Evolutionary conservation across 2,329 filamentous ascomycete genomes (phyloP), one percentile per base, ranked within the genome.

Genomic region (Lasiodiplodia hormozganensis): DNA sequence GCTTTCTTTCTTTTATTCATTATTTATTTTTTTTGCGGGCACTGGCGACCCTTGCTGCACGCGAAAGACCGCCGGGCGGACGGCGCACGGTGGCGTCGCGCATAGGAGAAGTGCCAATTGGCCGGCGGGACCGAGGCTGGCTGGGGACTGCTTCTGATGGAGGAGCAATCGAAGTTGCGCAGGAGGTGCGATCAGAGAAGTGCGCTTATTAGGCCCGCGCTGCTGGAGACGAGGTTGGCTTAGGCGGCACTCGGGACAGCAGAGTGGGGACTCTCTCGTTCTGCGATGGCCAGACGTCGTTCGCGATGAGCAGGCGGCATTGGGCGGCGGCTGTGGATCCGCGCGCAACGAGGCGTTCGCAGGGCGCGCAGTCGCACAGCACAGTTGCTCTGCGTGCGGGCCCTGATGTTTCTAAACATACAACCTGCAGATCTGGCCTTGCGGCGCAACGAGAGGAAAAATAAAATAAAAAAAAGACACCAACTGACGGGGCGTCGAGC

Each of bases 321-420:
- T 47, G 43, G 43, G 43, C 43, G 43, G 43, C 43, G 43, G 18
- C n/a, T 47, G 43, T 47, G 43, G 43, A 21, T 47, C 43, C 43
- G 43, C 43, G 43, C 49, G n/a, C 49, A 11, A 53, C 28, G 51
- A 53, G 51, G 51, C 51, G 43, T 47, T 47, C 43, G 43, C 43
- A 62, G 57, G 58, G 40, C 18, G 38, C 18, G 40, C 57, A 62
- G 58, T 62, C 40, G 58, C 58, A 62, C 57, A 49, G 47, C 28
- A 28, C 40, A 62, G 31, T 36, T 21, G 58, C 58, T 28, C 12
- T 38, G 31, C 31, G 31, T 34, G 40, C 23, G 38, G 56, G 56
- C 56, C 56, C 38, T 49, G 40, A 62, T 49, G 58, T 62, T 62
- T 62, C 58, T 62, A 62, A 62, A 62, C 58, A 49, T 62, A 62